phyloP scores from a whole-genome alignment of 768 basidiomycete species.

The Calocybe gangraenosa region DNA sequence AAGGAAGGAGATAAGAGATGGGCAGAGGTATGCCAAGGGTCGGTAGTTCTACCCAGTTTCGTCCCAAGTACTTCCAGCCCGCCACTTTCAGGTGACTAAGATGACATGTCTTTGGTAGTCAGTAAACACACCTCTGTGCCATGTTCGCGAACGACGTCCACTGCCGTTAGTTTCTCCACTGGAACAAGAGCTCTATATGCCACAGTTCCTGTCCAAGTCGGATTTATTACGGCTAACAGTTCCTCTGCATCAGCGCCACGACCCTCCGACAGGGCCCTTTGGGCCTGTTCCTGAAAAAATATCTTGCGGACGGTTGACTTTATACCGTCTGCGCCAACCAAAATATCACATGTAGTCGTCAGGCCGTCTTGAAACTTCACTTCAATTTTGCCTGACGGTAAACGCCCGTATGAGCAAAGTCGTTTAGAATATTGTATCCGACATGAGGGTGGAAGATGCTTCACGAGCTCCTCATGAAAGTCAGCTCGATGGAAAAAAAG shows the following conservation, averaged over 20 bases:
- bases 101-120: not conserved
- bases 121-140: slow-evolving; percentile 17
- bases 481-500: slow-evolving; percentile 44
- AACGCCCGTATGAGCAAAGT: slow-evolving; percentile 35
- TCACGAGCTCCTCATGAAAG: slow-evolving; percentile 43
- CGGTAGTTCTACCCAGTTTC: slow-evolving; percentile 20
- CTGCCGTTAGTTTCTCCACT: slow-evolving; percentile 23
- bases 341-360: slow-evolving; percentile 42
- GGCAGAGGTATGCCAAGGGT: not conserved
- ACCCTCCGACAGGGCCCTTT: slow-evolving; percentile 6
- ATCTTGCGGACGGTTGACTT: slow-evolving; percentile 29
- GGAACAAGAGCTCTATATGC: slow-evolving; percentile 31
- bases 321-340: slow-evolving; percentile 37
- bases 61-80: slow-evolving; percentile 24
- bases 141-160: slow-evolving; percentile 5
- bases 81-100: not conserved
- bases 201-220: slow-evolving; percentile 37
- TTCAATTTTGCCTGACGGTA: slow-evolving; percentile 16
- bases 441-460: slow-evolving; percentile 29
- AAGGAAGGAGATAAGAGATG: not conserved
- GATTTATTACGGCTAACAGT: slow-evolving; percentile 18
- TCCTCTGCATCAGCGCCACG: slow-evolving; percentile 5
- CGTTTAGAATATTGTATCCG: slow-evolving; percentile 37
- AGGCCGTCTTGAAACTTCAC: slow-evolving; percentile 42
- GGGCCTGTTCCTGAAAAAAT: slow-evolving; percentile 18